These are phyloP conservation scores for Fusarium praegraminearum DNA, from an alignment of 2,329 filamentous ascomycete species.

Conservation along the genomic window DNA sequence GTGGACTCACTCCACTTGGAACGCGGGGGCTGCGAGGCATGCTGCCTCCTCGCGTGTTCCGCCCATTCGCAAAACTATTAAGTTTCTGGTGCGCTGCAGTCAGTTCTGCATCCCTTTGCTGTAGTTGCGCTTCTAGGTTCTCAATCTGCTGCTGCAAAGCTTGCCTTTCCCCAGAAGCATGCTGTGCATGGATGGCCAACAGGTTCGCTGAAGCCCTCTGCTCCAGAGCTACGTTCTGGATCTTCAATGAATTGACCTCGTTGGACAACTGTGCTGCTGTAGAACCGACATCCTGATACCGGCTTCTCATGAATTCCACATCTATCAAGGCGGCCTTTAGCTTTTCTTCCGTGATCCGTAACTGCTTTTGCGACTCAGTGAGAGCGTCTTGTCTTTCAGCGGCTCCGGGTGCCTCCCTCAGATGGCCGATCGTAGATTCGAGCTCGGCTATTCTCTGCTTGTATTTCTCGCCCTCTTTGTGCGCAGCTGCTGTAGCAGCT, in stretches of 20 bases:
- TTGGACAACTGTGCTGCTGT: slow-evolving; percentile 58
- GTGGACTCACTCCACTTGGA: slow-evolving; percentile 64
- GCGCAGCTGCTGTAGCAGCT: slow-evolving; percentile 43
- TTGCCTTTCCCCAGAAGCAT: slow-evolving; percentile 54
- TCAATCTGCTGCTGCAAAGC: slow-evolving; percentile 55
- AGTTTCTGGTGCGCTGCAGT: slow-evolving; percentile 62
- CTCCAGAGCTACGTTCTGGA: slow-evolving; percentile 56
- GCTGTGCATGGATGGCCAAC: slow-evolving; percentile 60
- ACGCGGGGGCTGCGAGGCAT: slow-evolving; percentile 69
- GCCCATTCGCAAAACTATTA: slow-evolving; percentile 59
- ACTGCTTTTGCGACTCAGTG: slow-evolving; percentile 54
- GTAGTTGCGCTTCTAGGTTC: slow-evolving; percentile 57
- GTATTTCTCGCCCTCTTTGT: slow-evolving; percentile 54
- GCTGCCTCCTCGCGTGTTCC: slow-evolving; percentile 68
- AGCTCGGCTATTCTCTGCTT: slow-evolving; percentile 55
- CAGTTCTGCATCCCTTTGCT: slow-evolving; percentile 66
- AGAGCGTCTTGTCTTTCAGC: slow-evolving; percentile 50
- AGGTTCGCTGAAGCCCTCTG: slow-evolving; percentile 60
- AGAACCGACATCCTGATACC: slow-evolving; percentile 70
- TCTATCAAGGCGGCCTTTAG: slow-evolving; percentile 60
- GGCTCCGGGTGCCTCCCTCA: slow-evolving; percentile 45
- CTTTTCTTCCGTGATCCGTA: slow-evolving; percentile 57
- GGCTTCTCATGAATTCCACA: slow-evolving; percentile 66
- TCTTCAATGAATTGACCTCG: slow-evolving; percentile 61
- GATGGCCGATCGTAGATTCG: slow-evolving; percentile 49